These are phyloP conservation scores for Urtica urens DNA, from an alignment of 306 rosid species.

Conservation along the genomic window DNA sequence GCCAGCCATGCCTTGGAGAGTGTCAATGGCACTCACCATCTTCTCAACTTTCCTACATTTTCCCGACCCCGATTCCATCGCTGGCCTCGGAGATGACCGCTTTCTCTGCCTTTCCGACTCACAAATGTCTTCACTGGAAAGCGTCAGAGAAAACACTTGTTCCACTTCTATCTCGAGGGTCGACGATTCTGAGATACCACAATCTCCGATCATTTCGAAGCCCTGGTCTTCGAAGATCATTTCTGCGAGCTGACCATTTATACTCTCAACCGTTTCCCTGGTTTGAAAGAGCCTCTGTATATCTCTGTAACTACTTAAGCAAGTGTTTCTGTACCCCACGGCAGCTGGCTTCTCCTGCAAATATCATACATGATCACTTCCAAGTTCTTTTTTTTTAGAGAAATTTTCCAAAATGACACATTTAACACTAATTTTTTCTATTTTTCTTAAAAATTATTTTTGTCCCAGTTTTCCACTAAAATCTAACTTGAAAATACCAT, in stretches of 20 bases:
- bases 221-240: background rate
- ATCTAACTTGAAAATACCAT: too few relatives aligned
- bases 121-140: slow-evolving; percentile 10
- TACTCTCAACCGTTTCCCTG: slow-evolving; percentile 20
- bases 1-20: slow-evolving; percentile 52
- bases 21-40: slow-evolving; percentile 46
- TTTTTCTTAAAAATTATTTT: too few relatives aligned
- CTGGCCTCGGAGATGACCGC: slow-evolving; percentile 14
- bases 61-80: background rate
- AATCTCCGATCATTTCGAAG: slow-evolving; percentile 5
- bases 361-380: too few relatives aligned
- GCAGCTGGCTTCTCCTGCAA: slow-evolving; percentile 60
- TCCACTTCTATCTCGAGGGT: slow-evolving; percentile 25
- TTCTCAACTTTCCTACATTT: slow-evolving; percentile 17
- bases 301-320: slow-evolving; percentile 26
- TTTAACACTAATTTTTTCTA: too few relatives aligned
- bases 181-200: slow-evolving; percentile 17
- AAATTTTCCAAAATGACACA: too few relatives aligned
- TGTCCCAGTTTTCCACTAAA: too few relatives aligned
- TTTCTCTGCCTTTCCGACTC: slow-evolving; percentile 20
- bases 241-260: slow-evolving; percentile 17
- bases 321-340: slow-evolving; percentile 33
- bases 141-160: slow-evolving; percentile 14
- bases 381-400: too few relatives aligned
- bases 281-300: slow-evolving; percentile 44